phyloP scores from a whole-genome alignment of 2,329 filamentous ascomycete genomes.

The Pyricularia grisea region DNA sequence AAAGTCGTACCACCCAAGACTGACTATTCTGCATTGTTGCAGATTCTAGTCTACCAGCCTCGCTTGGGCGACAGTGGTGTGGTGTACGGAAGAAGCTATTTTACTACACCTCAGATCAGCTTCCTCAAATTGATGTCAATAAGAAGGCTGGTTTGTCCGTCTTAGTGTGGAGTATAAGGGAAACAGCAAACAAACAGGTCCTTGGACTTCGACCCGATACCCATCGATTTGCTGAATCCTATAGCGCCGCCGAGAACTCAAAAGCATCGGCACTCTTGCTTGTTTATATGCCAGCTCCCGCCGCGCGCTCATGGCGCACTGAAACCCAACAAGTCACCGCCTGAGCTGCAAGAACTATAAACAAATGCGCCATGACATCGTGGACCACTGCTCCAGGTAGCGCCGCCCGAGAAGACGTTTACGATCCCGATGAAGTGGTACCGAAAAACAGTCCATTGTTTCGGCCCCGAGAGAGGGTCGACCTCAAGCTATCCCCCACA shows the following conservation, averaged over 20 bases:
- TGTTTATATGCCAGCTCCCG: not conserved
- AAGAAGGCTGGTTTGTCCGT: not conserved
- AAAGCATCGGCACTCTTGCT: not conserved
- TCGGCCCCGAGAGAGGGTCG: not conserved
- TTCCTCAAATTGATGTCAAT: not conserved
- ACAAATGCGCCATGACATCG: conserved; percentile 29
- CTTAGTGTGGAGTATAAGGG: not conserved
- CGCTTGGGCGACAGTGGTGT: not conserved
- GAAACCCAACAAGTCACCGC: conserved; percentile 9
- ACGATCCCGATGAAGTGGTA: conserved; percentile 34
- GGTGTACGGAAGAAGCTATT: not conserved
- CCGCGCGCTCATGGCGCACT: conserved; percentile 20
- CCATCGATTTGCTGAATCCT: not conserved
- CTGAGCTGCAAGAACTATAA: conserved; percentile 13
- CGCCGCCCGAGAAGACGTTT: conserved; percentile 20
- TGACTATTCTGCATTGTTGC: not conserved
- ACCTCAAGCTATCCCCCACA: conserved; percentile 1
- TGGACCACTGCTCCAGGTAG: conserved; percentile 19
- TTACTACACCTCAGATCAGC: not conserved
- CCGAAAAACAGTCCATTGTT: conserved; percentile 29
- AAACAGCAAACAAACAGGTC: not conserved
- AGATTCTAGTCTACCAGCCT: not conserved
- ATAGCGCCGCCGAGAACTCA: not conserved
- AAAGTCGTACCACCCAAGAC: not conserved
- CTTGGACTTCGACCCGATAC: not conserved